Evolutionary conservation across 176 grass and related monocot species (phyloP).

Genomic region (Musa beccarii): DNA sequence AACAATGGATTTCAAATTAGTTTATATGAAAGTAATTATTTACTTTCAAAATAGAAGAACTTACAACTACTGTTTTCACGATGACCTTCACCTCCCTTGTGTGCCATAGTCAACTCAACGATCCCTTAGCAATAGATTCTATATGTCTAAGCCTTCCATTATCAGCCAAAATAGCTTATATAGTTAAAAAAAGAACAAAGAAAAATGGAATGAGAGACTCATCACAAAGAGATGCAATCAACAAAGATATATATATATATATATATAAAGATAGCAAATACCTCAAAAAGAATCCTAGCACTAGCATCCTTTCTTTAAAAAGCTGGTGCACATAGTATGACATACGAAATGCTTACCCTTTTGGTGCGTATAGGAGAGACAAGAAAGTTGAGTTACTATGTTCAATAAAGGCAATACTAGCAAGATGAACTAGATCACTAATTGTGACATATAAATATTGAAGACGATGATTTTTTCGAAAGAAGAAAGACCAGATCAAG

Average conservation of each 20-base stretch:
- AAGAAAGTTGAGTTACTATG: no score
- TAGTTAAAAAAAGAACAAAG: constrained; percentile 3
- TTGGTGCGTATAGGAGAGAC: no score
- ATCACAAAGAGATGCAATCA: constrained; percentile 1
- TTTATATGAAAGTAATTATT: background rate
- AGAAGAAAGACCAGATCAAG: background rate
- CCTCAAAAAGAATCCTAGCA: no score
- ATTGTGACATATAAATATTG: no score
- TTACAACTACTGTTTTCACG: constrained; percentile 86
- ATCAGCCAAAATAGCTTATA: constrained; percentile 65
- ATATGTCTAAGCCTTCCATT: constrained; percentile 82
- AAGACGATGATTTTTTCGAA: background rate
- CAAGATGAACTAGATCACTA: no score
- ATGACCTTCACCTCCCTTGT: constrained; percentile 75
- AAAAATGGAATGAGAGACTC: background rate
- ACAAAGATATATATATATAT: background rate
- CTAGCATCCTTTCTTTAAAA: no score
- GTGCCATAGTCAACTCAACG: constrained; percentile 92
- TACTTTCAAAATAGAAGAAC: constrained; percentile 11
- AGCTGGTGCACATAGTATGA: no score
- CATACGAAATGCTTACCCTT: no score
- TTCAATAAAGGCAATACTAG: no score
- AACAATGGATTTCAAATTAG: background rate
- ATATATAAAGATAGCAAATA: no score
- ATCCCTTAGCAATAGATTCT: constrained; percentile 71